Evolutionary conservation across 495 filamentous ascomycete species (phyloP).

Genomic region (Penicillium coffeae): DNA sequence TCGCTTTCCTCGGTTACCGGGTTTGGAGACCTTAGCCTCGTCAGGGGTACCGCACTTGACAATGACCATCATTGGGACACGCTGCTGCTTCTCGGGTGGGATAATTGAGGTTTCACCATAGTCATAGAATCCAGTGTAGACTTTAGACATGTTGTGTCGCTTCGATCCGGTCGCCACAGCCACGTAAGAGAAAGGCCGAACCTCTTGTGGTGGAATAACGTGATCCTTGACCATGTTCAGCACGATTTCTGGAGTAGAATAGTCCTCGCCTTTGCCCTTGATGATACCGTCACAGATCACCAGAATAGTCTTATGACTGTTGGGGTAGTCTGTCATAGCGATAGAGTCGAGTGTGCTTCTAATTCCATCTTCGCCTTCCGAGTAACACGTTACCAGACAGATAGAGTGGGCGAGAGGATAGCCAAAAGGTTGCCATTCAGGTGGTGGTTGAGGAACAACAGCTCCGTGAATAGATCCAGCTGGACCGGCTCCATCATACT

Average conservation of each 20-base stretch:
- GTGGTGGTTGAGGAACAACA: slow-evolving; percentile 95
- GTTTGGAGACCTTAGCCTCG: slow-evolving; percentile 74
- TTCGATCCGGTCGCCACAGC: slow-evolving; percentile 95
- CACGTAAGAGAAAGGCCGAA: slow-evolving; percentile 89
- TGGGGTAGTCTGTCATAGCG: slow-evolving; percentile 96
- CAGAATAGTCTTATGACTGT: slow-evolving; percentile 95
- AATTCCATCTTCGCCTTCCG: slow-evolving; percentile 88
- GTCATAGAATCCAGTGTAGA: slow-evolving; percentile 97
- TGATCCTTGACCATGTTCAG: slow-evolving; percentile 94
- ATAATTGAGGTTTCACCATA: slow-evolving; percentile 80
- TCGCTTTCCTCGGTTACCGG: slow-evolving; percentile 95
- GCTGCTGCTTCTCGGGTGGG: slow-evolving; percentile 83
- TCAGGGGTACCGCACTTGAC: slow-evolving; percentile 95
- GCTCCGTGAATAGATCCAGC: slow-evolving; percentile 92
- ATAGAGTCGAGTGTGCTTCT: slow-evolving; percentile 94
- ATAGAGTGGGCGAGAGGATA: slow-evolving; percentile 91
- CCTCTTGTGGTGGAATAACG: slow-evolving; percentile 70
- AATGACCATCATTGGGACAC: slow-evolving; percentile 98
- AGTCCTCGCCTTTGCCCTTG: slow-evolving; percentile 87
- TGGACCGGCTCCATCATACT: slow-evolving; percentile 73
- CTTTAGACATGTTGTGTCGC: slow-evolving; percentile 98
- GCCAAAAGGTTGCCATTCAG: slow-evolving; percentile 94
- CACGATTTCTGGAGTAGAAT: slow-evolving; percentile 86
- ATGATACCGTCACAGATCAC: slow-evolving; percentile 98
- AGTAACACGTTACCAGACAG: slow-evolving; percentile 95